These are phyloP conservation scores for Cavenderia fasciculata DNA, from an alignment of 78 protist species.

Conservation along the genomic window DNA sequence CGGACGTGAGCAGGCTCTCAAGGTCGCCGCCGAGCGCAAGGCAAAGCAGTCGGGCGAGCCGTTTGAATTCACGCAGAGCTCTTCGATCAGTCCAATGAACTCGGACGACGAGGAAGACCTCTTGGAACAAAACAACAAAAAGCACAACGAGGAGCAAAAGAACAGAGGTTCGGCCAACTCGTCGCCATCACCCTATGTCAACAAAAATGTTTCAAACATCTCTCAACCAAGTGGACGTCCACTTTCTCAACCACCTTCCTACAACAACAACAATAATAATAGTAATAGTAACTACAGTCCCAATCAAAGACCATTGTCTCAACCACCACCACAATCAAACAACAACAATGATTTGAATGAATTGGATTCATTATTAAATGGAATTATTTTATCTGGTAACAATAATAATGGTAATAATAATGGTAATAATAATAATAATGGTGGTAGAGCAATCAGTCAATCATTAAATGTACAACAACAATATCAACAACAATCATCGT, in stretches of 20 bases:
- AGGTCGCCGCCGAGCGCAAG: conserved; percentile 59
- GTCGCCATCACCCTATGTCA: neutral
- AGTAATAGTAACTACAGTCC: neutral
- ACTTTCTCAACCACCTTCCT: neutral
- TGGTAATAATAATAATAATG: neutral
- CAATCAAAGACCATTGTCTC: neutral
- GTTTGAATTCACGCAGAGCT: conserved; percentile 46
- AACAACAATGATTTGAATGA: conserved; percentile 39
- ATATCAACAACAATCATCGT: neutral
- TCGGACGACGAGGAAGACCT: conserved; percentile 53
- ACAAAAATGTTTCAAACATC: neutral
- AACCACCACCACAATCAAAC: neutral
- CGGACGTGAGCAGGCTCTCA: conserved; percentile 60
- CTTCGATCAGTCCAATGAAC: conserved; percentile 5
- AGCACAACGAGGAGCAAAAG: conserved; percentile 2
- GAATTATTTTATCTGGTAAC: conserved; percentile 14
- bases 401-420: neutral
- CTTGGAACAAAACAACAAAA: conserved; percentile 51
- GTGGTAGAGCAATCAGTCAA: neutral
- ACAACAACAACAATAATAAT: neutral
- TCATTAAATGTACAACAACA: neutral
- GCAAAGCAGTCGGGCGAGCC: conserved; percentile 46
- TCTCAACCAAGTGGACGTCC: neutral
- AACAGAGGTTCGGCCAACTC: neutral
- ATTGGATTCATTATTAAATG: conserved; percentile 67